These are phyloP conservation scores for Pneumocystis sp. DNA, from an alignment of 1,139 yeast species.

Conservation along the genomic window DNA sequence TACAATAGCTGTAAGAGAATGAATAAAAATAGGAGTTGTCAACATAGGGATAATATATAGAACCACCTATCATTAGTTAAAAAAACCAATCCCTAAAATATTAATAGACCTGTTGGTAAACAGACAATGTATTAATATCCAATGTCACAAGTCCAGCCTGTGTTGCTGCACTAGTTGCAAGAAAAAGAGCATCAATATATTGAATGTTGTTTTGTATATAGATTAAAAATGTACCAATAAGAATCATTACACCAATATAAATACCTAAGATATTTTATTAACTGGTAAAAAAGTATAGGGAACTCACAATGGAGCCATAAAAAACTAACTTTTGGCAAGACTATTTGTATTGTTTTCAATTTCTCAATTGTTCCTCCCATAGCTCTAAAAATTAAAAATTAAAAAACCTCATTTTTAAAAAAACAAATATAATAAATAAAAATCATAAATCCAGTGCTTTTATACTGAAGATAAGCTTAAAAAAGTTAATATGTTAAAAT, in stretches of 20 bases:
- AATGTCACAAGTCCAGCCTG: conserved; percentile 86
- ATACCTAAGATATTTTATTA: not conserved
- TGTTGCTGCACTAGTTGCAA: conserved; percentile 62
- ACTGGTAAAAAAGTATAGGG: not conserved
- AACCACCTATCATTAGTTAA: conserved; percentile 35
- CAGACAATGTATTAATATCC: conserved; percentile 41
- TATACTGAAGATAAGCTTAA: too few relatives aligned
- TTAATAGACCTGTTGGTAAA: conserved; percentile 40
- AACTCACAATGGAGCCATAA: not conserved
- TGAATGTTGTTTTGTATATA: conserved; percentile 19
- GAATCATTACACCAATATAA: not conserved
- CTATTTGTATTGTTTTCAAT: not conserved
- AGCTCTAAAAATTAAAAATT: not conserved
- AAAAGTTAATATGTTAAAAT: too few relatives aligned
- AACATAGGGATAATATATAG: conserved; percentile 46
- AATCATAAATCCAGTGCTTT: not conserved
- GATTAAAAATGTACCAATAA: not conserved
- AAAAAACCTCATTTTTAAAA: not conserved
- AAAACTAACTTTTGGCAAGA: not conserved
- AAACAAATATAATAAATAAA: not conserved
- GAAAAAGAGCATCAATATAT: conserved; percentile 69
- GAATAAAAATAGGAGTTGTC: conserved; percentile 82
- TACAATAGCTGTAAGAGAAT: conserved; percentile 62
- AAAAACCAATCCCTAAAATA: not conserved
- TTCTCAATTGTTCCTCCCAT: not conserved